Conservation (phyloP, 352 stramenopile genomes). For the Thraustochytrium striatum region DNA sequence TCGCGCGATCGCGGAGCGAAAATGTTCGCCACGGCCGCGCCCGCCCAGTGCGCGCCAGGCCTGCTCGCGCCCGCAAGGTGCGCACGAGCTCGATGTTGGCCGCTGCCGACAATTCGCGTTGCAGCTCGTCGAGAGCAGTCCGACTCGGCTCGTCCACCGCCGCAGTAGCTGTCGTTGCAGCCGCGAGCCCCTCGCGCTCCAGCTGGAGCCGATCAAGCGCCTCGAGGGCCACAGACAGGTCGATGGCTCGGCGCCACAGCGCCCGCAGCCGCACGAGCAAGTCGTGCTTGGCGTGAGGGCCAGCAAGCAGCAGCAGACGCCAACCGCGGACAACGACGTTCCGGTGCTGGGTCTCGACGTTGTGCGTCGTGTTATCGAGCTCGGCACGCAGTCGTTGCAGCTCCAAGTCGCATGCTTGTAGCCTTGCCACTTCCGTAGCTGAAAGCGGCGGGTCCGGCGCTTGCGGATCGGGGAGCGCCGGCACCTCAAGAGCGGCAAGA, state of each 20-base stretch:
- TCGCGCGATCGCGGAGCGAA: background rate
- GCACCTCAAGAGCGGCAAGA: background rate
- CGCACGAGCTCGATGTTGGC: background rate
- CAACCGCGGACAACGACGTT: too few relatives aligned
- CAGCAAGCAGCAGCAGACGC: background rate
- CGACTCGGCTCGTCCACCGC: too few relatives aligned
- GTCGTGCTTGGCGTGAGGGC: background rate
- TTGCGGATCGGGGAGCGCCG: background rate
- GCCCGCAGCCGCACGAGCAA: too few relatives aligned
- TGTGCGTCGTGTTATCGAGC: too few relatives aligned
- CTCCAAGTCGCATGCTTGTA: background rate
- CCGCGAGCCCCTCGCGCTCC: background rate
- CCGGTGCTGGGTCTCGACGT: too few relatives aligned
- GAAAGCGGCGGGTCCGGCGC: background rate
- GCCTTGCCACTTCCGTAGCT: background rate
- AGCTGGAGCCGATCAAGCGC: background rate
- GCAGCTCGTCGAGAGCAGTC: too few relatives aligned
- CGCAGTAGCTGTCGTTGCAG: background rate
- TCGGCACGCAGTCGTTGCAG: background rate
- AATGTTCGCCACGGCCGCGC: background rate
- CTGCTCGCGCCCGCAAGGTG: background rate
- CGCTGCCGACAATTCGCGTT: too few relatives aligned
- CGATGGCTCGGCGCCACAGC: background rate
- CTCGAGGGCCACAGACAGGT: background rate
- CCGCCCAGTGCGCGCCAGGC: background rate